Evolutionary conservation across 2,329 filamentous ascomycete species (phyloP), one percentile per base, ranked within the genome.

Genomic region (Zalaria sp.): DNA sequence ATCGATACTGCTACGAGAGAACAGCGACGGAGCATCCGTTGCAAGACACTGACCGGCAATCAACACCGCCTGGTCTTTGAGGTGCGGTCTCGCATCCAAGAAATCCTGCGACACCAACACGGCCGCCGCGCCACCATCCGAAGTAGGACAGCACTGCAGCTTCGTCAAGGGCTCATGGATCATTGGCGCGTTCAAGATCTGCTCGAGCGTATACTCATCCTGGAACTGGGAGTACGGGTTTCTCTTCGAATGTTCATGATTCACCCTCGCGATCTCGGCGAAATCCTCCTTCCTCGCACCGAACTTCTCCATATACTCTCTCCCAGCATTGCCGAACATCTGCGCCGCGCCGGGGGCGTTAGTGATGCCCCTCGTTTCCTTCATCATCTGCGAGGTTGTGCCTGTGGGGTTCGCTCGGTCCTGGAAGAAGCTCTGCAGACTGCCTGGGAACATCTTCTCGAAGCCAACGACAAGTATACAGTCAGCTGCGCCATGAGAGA

Each of bases 191-290:
- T 80, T 69, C 57, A 85, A 63, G 58, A 96, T 72, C 63, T 96
- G 80, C 28, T 94, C 83, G 34, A 81, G 76, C 0, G 83, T 83
- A 68, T 96, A 96, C 58, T 89, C 84, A 56, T 93, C 77, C 56
- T 81, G 82, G 72, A 98, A 96, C 64, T 96, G 89, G n/a, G 86
- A 89, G 71, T 98, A 98, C 6, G 89, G 89, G 70, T 96, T 96
- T 51, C 81, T 77, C 60, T 81, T 81, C 25, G 81, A 88, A 72
- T 98, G 91, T 48, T 79, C 79, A 64, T 96, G 89, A 70, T 94
- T 96, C 59, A 96, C 65, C 51, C 89, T 79, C 6, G 78, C 89
- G 56, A 96, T 95, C 67, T 96, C 89, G 29, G 84, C 89, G 63
- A 96, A 95, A 69, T 96, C 89, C 52, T 83, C 79, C 7, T 73